Evolutionary conservation across 345 rosid genomes (phyloP).

Genomic region (Acer yangbiense): DNA sequence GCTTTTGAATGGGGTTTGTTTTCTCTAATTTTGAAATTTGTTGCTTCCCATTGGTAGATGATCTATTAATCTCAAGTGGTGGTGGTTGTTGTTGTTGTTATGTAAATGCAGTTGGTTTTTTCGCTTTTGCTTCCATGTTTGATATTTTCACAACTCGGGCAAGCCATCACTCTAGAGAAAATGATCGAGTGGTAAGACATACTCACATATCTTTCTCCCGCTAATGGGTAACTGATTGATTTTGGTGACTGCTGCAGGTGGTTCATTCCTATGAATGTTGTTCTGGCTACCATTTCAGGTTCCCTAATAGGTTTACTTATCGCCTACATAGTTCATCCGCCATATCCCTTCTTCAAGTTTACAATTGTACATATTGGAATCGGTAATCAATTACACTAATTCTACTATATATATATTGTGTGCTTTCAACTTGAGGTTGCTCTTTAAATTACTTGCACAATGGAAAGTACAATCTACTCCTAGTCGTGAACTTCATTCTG

Average conservation of each 20-base stretch:
- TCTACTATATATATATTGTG: neutral
- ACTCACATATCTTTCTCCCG: neutral
- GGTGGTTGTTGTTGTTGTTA: neutral
- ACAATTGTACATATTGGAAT: slow-evolving; percentile 84
- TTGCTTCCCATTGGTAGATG: too few species aligned
- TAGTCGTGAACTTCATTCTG: neutral
- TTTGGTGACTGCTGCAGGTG: slow-evolving; percentile 58
- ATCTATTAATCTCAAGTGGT: neutral
- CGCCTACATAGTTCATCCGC: slow-evolving; percentile 74
- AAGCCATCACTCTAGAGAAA: slow-evolving; percentile 80
- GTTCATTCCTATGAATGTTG: slow-evolving; percentile 93
- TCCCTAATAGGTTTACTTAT: slow-evolving; percentile 73
- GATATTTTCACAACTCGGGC: slow-evolving; percentile 97
- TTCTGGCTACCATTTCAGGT: slow-evolving; percentile 72
- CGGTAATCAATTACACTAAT: slow-evolving; percentile 42
- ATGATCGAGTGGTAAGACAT: slow-evolving; percentile 77
- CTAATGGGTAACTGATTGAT: neutral
- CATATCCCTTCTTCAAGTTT: slow-evolving; percentile 95
- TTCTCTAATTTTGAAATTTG: neutral
- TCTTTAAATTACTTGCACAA: neutral
- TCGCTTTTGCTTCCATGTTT: slow-evolving; percentile 96
- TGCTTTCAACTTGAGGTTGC: neutral
- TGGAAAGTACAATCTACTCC: neutral
- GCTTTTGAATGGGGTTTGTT: slow-evolving; percentile 83
- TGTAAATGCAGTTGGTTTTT: slow-evolving; percentile 75